A percentile compares a stretch with the other conserved stretches of the same genome.
These are phyloP conservation scores for Noccaea caerulescens DNA, from an alignment of 345 rosid genomes.

Conservation along the genomic window DNA sequence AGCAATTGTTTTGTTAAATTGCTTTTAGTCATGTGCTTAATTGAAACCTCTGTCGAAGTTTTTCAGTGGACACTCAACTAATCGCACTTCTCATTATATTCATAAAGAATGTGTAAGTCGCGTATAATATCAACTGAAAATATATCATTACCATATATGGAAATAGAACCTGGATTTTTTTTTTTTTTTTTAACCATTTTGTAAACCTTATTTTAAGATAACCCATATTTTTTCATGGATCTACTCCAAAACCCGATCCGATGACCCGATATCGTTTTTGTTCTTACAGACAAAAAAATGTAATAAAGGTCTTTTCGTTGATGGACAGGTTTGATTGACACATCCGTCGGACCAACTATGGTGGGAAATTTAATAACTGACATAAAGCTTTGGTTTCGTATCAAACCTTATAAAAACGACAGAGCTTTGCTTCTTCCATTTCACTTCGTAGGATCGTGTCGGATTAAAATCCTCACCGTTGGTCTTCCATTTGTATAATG, in stretches of 20 bases:
- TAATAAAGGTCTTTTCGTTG: slow-evolving; percentile 43
- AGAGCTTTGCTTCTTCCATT: slow-evolving; percentile 34
- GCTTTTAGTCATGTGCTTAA: slow-evolving; percentile 29
- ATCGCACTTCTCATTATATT: slow-evolving; percentile 30
- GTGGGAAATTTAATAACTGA: slow-evolving; percentile 41
- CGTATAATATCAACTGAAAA: slow-evolving; percentile 5
- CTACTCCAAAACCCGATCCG: slow-evolving; percentile 18
- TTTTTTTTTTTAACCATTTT: neutral
- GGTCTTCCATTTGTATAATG: slow-evolving; percentile 2
- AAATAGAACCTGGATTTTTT: slow-evolving; percentile 16
- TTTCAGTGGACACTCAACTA: slow-evolving; percentile 39
- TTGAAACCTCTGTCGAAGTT: neutral
- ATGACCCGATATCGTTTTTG: neutral
- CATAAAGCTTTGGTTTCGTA: slow-evolving; percentile 38
- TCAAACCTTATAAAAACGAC: slow-evolving; percentile 25
- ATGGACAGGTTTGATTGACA: slow-evolving; percentile 54
- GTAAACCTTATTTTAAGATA: neutral
- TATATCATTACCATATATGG: slow-evolving; percentile 17
- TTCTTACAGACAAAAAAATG: neutral
- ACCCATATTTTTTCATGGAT: slow-evolving; percentile 17
- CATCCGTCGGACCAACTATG: slow-evolving; percentile 39
- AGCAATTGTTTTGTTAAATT: slow-evolving; percentile 5
- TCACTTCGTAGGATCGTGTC: slow-evolving; percentile 21
- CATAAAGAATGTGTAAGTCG: slow-evolving; percentile 7
- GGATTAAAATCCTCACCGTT: slow-evolving; percentile 28